A percentile compares a stretch with the other conserved stretches of the same genome.
Conservation (phyloP, 2,329 filamentous ascomycete species). For the Fusarium torreyae region DNA sequence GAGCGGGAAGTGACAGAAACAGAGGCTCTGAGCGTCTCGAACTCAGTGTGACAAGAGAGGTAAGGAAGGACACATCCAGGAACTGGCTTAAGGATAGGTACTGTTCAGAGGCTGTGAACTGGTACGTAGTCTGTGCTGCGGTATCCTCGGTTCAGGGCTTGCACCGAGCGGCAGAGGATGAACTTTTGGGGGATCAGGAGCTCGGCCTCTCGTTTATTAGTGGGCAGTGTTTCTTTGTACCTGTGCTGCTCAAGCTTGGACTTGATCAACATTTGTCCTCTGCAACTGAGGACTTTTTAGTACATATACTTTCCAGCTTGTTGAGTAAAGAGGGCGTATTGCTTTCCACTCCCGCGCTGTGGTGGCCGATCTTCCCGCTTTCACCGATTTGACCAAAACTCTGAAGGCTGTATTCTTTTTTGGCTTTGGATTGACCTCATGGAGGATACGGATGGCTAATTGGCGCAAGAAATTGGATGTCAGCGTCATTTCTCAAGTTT, state of each 20-base stretch:
- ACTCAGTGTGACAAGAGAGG: slow-evolving; percentile 11
- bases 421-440: slow-evolving; percentile 21
- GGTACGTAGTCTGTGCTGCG: slow-evolving; percentile 33
- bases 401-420: slow-evolving; percentile 14
- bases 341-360: slow-evolving; percentile 36
- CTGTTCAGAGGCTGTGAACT: slow-evolving; percentile 19
- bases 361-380: slow-evolving; percentile 37
- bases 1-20: slow-evolving; percentile 43
- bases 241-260: slow-evolving; percentile 18
- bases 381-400: slow-evolving; percentile 31
- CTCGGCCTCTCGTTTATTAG: slow-evolving; percentile 18
- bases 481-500: slow-evolving; percentile 21
- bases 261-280: slow-evolving; percentile 10
- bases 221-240: slow-evolving; percentile 6
- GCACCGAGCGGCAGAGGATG: slow-evolving; percentile 29
- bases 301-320: neutral
- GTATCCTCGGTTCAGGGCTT: slow-evolving; percentile 33
- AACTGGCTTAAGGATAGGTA: slow-evolving; percentile 28
- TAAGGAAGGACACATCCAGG: slow-evolving; percentile 23
- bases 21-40: slow-evolving; percentile 35
- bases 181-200: slow-evolving; percentile 24
- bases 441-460: slow-evolving; percentile 7
- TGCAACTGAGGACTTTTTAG: too few relatives aligned
- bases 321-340: slow-evolving; percentile 23
- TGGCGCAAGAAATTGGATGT: slow-evolving; percentile 11